Evolutionary conservation across 2,329 filamentous ascomycete genomes (phyloP).

Genomic region (Dothidotthia symphoricarpi): DNA sequence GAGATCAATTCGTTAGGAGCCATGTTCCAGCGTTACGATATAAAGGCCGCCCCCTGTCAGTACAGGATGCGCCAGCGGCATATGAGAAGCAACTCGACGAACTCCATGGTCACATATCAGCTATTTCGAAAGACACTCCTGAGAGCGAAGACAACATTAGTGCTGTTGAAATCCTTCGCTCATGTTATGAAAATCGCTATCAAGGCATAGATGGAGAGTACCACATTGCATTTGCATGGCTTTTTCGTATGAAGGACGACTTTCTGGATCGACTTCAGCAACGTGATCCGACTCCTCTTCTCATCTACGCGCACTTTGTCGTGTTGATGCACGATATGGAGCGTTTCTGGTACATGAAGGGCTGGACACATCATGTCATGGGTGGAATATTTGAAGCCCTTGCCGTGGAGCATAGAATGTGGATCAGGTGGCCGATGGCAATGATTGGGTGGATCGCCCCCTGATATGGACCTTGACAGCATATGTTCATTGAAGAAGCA

Average conservation of each 20-base stretch:
- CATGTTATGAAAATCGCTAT: slow-evolving; percentile 26
- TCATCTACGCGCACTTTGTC: slow-evolving; percentile 29
- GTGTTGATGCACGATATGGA: slow-evolving; percentile 29
- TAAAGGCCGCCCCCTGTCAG: slow-evolving; percentile 14
- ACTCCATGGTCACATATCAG: slow-evolving; percentile 13
- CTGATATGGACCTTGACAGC: slow-evolving; percentile 1
- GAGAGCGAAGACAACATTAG: slow-evolving; percentile 6
- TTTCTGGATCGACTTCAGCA: slow-evolving; percentile 26
- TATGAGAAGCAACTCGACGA: slow-evolving; percentile 22
- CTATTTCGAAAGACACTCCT: slow-evolving; percentile 3
- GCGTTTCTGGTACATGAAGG: slow-evolving; percentile 33
- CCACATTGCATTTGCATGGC: slow-evolving; percentile 27
- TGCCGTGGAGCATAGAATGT: slow-evolving; percentile 18
- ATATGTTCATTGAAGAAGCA: too few relatives aligned
- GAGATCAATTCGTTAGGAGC: slow-evolving; percentile 8
- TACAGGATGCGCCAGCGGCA: slow-evolving; percentile 6
- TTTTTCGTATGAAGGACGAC: slow-evolving; percentile 24
- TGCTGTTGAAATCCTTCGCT: slow-evolving; percentile 16
- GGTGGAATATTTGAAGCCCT: slow-evolving; percentile 22
- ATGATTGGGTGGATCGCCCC: slow-evolving; percentile 25
- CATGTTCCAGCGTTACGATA: slow-evolving; percentile 5
- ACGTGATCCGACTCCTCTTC: slow-evolving; percentile 19
- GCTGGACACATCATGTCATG: slow-evolving; percentile 32
- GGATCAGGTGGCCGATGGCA: slow-evolving; percentile 26
- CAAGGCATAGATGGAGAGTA: slow-evolving; percentile 23